Conservation (phyloP, 306 rosid species). For the Vigna unguiculata region DNA sequence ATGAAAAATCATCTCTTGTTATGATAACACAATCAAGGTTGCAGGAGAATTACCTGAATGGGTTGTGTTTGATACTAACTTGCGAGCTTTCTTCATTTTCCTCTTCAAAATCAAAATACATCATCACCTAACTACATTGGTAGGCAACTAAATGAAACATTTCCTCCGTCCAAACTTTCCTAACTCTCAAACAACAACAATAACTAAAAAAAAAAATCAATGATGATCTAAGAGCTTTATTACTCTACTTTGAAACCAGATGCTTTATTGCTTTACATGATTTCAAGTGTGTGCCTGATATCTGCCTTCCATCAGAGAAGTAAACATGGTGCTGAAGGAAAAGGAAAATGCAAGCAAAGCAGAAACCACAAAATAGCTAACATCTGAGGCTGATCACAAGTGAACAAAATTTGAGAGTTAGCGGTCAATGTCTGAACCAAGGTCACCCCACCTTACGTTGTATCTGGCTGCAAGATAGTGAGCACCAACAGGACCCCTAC, state of each 20-base stretch:
- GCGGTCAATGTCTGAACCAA: slow-evolving; percentile 59
- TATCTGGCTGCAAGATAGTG: slow-evolving; percentile 88
- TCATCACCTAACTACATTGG: neutral
- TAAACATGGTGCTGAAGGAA: slow-evolving; percentile 27
- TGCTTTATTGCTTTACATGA: slow-evolving; percentile 45
- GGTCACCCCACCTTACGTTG: slow-evolving; percentile 89
- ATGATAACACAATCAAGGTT: neutral
- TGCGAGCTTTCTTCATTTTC: neutral
- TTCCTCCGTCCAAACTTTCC: neutral
- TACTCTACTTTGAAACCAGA: slow-evolving; percentile 16
- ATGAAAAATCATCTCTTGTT: neutral
- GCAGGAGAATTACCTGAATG: neutral
- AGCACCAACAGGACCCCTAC: slow-evolving; percentile 92
- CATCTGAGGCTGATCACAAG: slow-evolving; percentile 17
- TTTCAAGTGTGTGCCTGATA: slow-evolving; percentile 40
- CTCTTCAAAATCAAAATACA: slow-evolving; percentile 3
- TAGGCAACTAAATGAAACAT: slow-evolving; percentile 22
- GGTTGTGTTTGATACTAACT: neutral
- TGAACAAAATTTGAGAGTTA: slow-evolving; percentile 36
- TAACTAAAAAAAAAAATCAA: slow-evolving; percentile 8
- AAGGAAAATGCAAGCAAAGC: neutral
- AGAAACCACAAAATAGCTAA: slow-evolving; percentile 41
- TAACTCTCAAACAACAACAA: neutral
- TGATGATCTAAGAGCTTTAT: slow-evolving; percentile 42
- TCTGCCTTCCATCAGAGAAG: slow-evolving; percentile 30